Conservation (phyloP, 352 stramenopile species). For the Phytophthora rubi region DNA sequence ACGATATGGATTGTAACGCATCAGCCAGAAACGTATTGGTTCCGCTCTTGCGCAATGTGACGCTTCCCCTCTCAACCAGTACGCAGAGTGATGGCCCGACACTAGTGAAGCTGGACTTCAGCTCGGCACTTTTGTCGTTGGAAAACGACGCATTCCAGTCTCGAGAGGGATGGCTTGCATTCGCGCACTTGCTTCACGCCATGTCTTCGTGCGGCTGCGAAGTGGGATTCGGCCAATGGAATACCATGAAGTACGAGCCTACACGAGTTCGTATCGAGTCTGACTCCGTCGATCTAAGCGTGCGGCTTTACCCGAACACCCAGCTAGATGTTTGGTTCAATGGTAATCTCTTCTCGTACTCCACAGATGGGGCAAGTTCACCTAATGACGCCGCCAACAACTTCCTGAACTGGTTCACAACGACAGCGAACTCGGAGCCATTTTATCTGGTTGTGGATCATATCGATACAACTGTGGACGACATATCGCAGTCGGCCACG, state of each 20-base stretch:
- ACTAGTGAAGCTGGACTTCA: constrained; percentile 13
- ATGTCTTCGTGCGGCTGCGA: constrained; percentile 16
- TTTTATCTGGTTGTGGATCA: constrained; percentile 8
- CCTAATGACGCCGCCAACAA: neutral
- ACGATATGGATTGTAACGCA: constrained; percentile 23
- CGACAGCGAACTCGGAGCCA: constrained; percentile 7
- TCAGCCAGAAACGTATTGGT: constrained; percentile 20
- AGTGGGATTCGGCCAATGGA: constrained; percentile 18
- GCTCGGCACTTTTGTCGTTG: constrained; percentile 18
- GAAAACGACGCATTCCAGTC: constrained; percentile 17
- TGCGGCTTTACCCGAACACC: constrained; percentile 19
- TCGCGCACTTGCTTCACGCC: constrained; percentile 16
- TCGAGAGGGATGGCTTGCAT: constrained; percentile 22
- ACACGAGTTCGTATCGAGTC: constrained; percentile 22
- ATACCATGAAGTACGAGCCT: constrained; percentile 1
- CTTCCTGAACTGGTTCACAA: constrained; percentile 21
- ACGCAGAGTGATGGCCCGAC: neutral
- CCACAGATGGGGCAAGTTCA: neutral
- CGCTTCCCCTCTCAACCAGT: constrained; percentile 11
- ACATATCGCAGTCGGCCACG: constrained; percentile 1
- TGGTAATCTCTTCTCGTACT: constrained; percentile 15
- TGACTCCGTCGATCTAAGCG: constrained; percentile 4
- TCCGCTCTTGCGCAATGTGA: constrained; percentile 19
- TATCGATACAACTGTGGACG: constrained; percentile 1
- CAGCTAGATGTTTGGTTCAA: constrained; percentile 19